Evolutionary conservation across 257 asterid genomes (phyloP).

Genomic region (Solanum paucissectum): DNA sequence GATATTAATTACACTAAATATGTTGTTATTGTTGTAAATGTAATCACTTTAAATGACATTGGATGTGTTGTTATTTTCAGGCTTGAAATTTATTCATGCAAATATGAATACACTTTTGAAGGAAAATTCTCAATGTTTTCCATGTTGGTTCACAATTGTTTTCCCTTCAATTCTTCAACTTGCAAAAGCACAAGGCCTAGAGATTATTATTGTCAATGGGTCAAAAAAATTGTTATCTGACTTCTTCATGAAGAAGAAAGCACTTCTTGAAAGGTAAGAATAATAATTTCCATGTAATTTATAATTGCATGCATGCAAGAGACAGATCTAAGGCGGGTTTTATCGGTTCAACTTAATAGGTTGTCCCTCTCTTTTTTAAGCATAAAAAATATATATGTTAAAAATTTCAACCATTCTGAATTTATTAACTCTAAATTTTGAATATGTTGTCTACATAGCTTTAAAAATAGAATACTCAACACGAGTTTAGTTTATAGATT

Average conservation of each 20-base stretch:
- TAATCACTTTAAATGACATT: background rate
- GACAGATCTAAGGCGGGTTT: background rate
- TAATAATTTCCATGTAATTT: background rate
- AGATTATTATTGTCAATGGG: constrained; percentile 7
- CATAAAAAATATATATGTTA: background rate
- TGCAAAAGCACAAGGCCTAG: constrained; percentile 21
- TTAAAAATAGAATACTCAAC: background rate
- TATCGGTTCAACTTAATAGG: background rate
- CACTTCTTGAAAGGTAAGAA: constrained; percentile 21
- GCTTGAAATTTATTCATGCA: constrained; percentile 23
- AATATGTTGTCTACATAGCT: background rate
- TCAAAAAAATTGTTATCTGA: background rate
- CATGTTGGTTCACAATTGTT: constrained; percentile 36
- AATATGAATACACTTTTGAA: constrained; percentile 19
- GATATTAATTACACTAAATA: too few species aligned
- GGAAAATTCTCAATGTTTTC: constrained; percentile 10
- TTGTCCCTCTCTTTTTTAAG: background rate
- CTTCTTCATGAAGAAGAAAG: constrained; percentile 18
- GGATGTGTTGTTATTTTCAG: constrained; percentile 2
- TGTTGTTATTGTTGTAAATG: background rate
- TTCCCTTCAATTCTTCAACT: constrained; percentile 40
- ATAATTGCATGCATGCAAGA: background rate
- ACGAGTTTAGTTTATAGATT: background rate
- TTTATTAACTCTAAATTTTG: background rate
- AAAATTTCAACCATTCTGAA: background rate